A percentile compares a stretch with the other conserved stretches of the same genome.
Evolutionary conservation across 2,329 filamentous ascomycete species (phyloP).

Genomic region (Botryotinia globosa): DNA sequence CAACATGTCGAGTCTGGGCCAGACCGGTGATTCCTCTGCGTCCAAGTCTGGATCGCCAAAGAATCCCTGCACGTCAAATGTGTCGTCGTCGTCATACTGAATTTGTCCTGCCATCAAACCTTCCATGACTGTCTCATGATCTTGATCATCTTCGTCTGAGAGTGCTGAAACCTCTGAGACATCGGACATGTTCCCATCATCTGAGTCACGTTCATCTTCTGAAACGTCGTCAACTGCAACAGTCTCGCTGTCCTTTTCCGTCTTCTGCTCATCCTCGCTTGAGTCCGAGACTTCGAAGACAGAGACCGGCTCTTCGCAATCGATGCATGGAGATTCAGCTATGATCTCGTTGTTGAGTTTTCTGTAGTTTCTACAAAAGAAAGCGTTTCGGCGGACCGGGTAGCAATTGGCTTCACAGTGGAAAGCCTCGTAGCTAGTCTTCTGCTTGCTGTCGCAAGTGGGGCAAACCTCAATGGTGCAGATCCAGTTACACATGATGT

Average conservation of each 20-base stretch:
- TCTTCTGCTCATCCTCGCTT: not conserved
- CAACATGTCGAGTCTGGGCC: not conserved
- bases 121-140: not conserved
- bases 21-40: not conserved
- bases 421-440: not conserved
- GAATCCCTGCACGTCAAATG: too few relatives aligned
- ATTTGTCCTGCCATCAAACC: not conserved
- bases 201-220: not conserved
- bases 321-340: not conserved
- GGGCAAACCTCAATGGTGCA: not conserved
- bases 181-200: not conserved
- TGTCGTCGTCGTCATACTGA: not conserved
- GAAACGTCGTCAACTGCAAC: not conserved
- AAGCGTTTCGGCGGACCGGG: too few relatives aligned
- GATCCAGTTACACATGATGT: constrained; percentile 1
- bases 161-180: not conserved
- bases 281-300: not conserved
- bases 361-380: not conserved
- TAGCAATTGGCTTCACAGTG: not conserved
- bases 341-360: not conserved
- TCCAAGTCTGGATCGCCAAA: not conserved
- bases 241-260: not conserved
- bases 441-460: not conserved
- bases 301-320: not conserved
- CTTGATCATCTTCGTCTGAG: not conserved